Evolutionary conservation across 1,139 yeast species (phyloP).

Genomic region (Wickerhamomyces sp.): DNA sequence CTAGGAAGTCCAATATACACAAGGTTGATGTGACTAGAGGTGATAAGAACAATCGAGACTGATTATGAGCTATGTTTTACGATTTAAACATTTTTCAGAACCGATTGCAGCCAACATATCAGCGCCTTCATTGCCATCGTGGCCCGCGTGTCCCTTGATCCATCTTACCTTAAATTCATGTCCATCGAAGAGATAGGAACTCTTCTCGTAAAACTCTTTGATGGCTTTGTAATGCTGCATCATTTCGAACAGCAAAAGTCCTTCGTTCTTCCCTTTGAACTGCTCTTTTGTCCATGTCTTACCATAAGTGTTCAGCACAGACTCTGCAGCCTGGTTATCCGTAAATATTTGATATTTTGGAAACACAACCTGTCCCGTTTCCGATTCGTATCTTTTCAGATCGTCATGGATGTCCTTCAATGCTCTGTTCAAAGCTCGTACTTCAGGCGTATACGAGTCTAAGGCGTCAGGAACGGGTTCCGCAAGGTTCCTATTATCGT

Average conservation of each 20-base stretch:
- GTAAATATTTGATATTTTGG: constrained; percentile 38
- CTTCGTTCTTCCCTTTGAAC: constrained; percentile 24
- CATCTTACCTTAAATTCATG: constrained; percentile 42
- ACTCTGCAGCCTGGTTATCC: constrained; percentile 52
- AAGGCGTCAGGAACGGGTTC: constrained; percentile 44
- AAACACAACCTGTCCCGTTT: constrained; percentile 11
- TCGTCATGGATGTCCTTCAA: constrained; percentile 33
- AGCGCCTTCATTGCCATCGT: constrained; percentile 70
- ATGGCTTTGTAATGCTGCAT: constrained; percentile 23
- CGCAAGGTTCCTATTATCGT: constrained; percentile 49
- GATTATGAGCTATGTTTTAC: too few species aligned
- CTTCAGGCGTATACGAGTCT: constrained; percentile 82
- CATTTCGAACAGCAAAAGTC: constrained; percentile 22
- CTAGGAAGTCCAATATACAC: too few species aligned
- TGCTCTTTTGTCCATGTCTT: constrained; percentile 30
- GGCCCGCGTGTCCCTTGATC: constrained; percentile 71
- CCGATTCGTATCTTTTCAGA: constrained; percentile 28
- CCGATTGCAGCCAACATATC: constrained; percentile 69
- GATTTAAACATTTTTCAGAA: constrained; percentile 37
- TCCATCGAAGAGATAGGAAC: constrained; percentile 20
- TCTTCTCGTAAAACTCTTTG: constrained; percentile 25
- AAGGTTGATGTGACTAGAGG: too few species aligned
- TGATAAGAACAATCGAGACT: too few species aligned
- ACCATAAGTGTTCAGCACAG: constrained; percentile 47
- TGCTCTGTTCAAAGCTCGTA: constrained; percentile 60